These are phyloP conservation scores for Eucalyptus cladocalyx DNA, from an alignment of 345 rosid species.

Conservation along the genomic window DNA sequence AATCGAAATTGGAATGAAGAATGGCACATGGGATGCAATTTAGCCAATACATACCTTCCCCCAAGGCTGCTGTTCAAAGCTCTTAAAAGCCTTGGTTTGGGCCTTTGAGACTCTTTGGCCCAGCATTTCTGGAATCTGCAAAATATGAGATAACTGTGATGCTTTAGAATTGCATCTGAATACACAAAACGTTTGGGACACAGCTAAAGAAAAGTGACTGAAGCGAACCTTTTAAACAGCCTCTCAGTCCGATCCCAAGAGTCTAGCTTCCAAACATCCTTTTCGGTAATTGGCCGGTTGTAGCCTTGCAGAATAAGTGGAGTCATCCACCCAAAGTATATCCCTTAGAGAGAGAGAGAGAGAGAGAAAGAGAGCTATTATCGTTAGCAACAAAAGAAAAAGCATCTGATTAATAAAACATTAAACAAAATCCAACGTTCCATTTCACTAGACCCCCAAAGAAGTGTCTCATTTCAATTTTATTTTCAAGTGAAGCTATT, in stretches of 20 bases:
- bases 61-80: slow-evolving; percentile 79
- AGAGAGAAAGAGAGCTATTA: background rate
- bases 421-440: background rate
- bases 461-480: background rate
- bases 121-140: slow-evolving; percentile 73
- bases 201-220: background rate
- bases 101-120: slow-evolving; percentile 51
- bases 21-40: background rate
- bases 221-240: slow-evolving; percentile 41
- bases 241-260: slow-evolving; percentile 88
- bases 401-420: background rate
- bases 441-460: background rate
- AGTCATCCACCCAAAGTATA: slow-evolving; percentile 72
- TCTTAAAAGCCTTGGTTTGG: slow-evolving; percentile 85
- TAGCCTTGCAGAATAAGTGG: slow-evolving; percentile 82
- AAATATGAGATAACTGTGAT: background rate
- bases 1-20: background rate
- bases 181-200: background rate
- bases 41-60: slow-evolving; percentile 32
- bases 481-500: background rate
- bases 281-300: slow-evolving; percentile 76
- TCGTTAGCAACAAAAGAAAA: background rate
- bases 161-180: background rate
- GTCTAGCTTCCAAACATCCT: slow-evolving; percentile 86
- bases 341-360: slow-evolving; percentile 19